Evolutionary conservation across 768 basidiomycete species (phyloP), one percentile per base, ranked within the genome.

Genomic region (Tephrocybe sp.): DNA sequence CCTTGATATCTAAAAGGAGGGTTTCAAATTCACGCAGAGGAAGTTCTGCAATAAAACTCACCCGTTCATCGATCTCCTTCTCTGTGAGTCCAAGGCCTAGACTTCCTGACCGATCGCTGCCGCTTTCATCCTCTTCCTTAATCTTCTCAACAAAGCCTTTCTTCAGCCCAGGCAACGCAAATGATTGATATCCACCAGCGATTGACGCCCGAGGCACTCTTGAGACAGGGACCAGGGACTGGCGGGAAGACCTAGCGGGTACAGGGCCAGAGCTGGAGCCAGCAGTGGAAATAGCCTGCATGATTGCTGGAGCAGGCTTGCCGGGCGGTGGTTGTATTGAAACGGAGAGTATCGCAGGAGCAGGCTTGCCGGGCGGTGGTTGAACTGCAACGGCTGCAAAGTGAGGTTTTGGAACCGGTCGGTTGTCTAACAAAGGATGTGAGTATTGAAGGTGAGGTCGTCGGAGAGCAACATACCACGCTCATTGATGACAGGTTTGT

Each of bases 401-500:
- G 55, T 86, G 83, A 4, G 72, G 69, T 63, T 83, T 85, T 2
- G 77, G 71, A 31, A 66, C 71, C 3, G 80, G 79, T 15, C 78
- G 79, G 53, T 77, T 82, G 55, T 86, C 84, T 86, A n/a, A 24
- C 4, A 38, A 24, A 36, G 13, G 44, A 42, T 15, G 42, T 18
- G 23, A 50, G 34, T 40, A 24, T 30, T n/a, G n/a, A n/a, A n/a
- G n/a, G n/a, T n/a, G n/a, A n/a, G 21, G 48, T 47, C 43, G 45
- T 38, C 39, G 44, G 24, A 11, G 45, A 18, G 15, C 41, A 31
- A 64, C 73, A 12, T 60, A 84, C 89, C 88, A 54, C 80, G 82
- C 57, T 91, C 86, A 55, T 91, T 88, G 22, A 91, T 74, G 19
- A 84, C 79, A 1, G 86, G 84, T 52, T 82, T 84, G 61, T 92